A percentile compares a stretch with the other conserved stretches of the same genome.
Evolutionary conservation across 345 rosid species (phyloP).

Genomic region (Lagerstroemia speciosa): DNA sequence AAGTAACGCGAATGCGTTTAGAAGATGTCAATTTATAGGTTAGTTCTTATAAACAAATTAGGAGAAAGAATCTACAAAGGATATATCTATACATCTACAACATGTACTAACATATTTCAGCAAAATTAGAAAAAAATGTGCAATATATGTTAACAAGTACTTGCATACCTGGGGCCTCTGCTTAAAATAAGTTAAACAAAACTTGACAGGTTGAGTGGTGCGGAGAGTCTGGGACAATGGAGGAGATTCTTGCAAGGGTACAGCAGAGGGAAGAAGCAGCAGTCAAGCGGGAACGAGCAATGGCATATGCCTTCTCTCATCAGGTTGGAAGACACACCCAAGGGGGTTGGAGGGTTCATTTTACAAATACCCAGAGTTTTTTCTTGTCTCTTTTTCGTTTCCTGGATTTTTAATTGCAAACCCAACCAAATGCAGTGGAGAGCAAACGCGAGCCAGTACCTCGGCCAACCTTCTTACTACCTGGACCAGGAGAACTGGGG

Average conservation of each 20-base stretch:
- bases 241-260: conserved; percentile 61
- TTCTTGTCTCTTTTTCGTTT: too few relatives aligned
- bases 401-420: not conserved
- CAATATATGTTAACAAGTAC: too few relatives aligned
- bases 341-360: too few relatives aligned
- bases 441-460: conserved; percentile 65
- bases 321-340: conserved; percentile 28
- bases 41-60: too few relatives aligned
- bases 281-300: conserved; percentile 69
- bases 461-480: conserved; percentile 67
- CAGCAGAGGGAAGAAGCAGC: conserved; percentile 83
- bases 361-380: not conserved
- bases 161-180: too few relatives aligned
- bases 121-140: too few relatives aligned
- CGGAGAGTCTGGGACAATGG: conserved; percentile 70
- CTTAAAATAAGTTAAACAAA: not conserved
- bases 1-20: too few relatives aligned
- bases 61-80: too few relatives aligned
- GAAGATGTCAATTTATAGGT: too few relatives aligned
- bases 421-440: conserved; percentile 50
- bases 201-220: conserved; percentile 65
- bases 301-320: conserved; percentile 92
- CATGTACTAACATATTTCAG: too few relatives aligned
- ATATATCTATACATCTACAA: too few relatives aligned
- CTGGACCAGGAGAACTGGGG: conserved; percentile 70